phyloP scores from a whole-genome alignment of 352 stramenopile genomes.

The Pythium dissotocum region DNA sequence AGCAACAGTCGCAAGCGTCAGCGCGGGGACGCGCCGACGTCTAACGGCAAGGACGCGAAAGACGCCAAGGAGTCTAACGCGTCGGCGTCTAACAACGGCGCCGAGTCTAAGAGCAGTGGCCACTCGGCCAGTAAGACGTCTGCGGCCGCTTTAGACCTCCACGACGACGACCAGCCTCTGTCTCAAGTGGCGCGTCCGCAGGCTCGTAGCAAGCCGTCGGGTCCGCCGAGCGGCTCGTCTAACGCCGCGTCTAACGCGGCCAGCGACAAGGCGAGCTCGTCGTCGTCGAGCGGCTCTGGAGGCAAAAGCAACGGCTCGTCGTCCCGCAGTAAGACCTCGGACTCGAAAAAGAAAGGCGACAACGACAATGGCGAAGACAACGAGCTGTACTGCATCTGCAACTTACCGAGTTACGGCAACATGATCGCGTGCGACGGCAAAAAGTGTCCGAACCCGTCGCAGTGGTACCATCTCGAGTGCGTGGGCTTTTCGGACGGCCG shows the following conservation, averaged over 20 bases:
- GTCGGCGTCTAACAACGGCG: too few relatives aligned
- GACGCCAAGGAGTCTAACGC: neutral
- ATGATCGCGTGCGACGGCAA: constrained; percentile 90
- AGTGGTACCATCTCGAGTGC: constrained; percentile 89
- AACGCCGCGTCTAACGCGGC: neutral
- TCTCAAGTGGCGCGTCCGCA: constrained; percentile 2
- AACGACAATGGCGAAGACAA: constrained; percentile 78
- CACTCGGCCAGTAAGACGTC: neutral
- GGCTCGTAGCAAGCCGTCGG: constrained; percentile 17
- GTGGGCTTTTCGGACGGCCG: constrained; percentile 78
- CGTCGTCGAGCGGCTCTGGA: constrained; percentile 1
- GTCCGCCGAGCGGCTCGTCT: constrained; percentile 11
- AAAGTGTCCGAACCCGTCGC: constrained; percentile 83
- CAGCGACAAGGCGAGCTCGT: too few relatives aligned
- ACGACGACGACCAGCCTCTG: constrained; percentile 7
- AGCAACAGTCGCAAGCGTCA: constrained; percentile 72
- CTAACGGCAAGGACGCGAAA: constrained; percentile 6
- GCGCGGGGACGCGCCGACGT: constrained; percentile 24
- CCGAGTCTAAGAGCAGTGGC: constrained; percentile 12
- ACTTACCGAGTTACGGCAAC: constrained; percentile 84
- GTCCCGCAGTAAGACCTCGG: constrained; percentile 48
- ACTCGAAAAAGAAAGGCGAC: constrained; percentile 59
- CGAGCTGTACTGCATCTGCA: constrained; percentile 88
- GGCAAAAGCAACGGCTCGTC: constrained; percentile 8
- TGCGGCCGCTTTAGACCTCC: too few relatives aligned